Conservation (phyloP, 2,329 filamentous ascomycete species). For the Remersonia thermophila region DNA sequence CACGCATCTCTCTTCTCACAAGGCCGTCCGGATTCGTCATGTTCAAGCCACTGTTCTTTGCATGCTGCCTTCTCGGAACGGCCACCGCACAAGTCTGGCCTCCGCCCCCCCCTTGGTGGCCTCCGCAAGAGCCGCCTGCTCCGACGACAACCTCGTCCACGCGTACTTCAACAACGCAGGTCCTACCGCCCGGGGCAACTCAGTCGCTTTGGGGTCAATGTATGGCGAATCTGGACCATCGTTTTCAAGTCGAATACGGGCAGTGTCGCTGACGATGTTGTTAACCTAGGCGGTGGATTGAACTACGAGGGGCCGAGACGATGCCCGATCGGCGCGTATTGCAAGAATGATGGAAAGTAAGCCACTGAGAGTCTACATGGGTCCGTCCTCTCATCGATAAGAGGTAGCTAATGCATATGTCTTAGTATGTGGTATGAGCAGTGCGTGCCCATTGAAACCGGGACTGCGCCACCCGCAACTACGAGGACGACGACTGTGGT, state of each 20-base stretch:
- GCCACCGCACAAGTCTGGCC: conserved; percentile 6
- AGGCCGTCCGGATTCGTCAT: conserved; percentile 5
- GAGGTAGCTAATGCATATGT: too few relatives aligned
- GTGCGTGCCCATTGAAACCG: conserved; percentile 12
- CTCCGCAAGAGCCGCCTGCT: too few relatives aligned
- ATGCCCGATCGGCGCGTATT: conserved; percentile 15
- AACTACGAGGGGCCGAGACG: conserved; percentile 8
- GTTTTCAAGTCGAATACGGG: not conserved
- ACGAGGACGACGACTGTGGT: conserved; percentile 15
- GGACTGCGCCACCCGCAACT: conserved; percentile 2
- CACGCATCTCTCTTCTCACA: too few relatives aligned
- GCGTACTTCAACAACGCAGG: too few relatives aligned
- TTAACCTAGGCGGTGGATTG: conserved; percentile 14
- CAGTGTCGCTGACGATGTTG: not conserved
- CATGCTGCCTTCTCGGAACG: conserved; percentile 7
- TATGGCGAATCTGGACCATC: conserved; percentile 2
- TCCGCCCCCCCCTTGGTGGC: too few relatives aligned
- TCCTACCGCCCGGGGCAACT: not conserved
- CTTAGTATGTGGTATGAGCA: conserved; percentile 17
- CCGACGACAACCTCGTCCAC: too few relatives aligned
- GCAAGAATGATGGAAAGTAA: conserved; percentile 16
- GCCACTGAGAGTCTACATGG: not conserved
- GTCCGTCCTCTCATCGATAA: not conserved
- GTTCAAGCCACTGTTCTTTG: conserved; percentile 10
- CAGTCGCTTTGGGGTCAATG: conserved; percentile 15